Evolutionary conservation across 2,329 filamentous ascomycete species (phyloP), one percentile per base, ranked within the genome.

Genomic region (Fulvia fulva): DNA sequence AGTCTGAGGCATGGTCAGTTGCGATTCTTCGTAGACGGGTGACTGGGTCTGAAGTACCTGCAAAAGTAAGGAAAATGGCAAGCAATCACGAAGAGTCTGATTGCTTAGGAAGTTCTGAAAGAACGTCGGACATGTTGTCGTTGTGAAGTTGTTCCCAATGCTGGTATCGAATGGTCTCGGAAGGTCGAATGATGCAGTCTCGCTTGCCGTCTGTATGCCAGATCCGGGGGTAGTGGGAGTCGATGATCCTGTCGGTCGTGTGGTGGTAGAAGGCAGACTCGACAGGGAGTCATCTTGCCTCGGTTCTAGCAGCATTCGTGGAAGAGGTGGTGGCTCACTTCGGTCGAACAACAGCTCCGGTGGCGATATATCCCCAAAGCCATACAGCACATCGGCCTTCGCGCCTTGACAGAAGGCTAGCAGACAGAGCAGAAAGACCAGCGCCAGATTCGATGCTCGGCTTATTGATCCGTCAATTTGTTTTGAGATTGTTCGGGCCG

Each of bases 51-150:
- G 30, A 70, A 83, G 70, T 76, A 90, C 89, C 78, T 89, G 85
- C 9, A 97, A 79, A 63, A 97, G 83, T 67, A 96, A 80, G 1
- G 92, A 96, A 57, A 97, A 80, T 0, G 93, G 90, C 65, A 92
- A 85, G 76, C 93, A 97, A 53, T 81, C 73, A 65, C 84, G 82
- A 66, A 94, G 91, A 3, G 83, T 85, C 5, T 80, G 70, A 69
- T 90, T 83, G 49, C 75, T 76, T 52, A 94, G 80, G 67, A 96
- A 85, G 2, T 73, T 73, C 53, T 83, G 78, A 72, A 96, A 87
- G 74, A 93, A 92, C 5, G 71, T 71, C 2, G 85, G 83, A 68
- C 89, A 92, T 5, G 77, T 76, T 23, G 68, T 54, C 32, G 71
- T 71, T 9, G 80, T 82, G 69, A 81, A 81, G 68, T 82, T 83